A percentile compares a stretch with the other conserved stretches of the same genome.
These are phyloP conservation scores for Berkeleyomyces rouxiae DNA, from an alignment of 2,329 filamentous ascomycete species.

Conservation along the genomic window DNA sequence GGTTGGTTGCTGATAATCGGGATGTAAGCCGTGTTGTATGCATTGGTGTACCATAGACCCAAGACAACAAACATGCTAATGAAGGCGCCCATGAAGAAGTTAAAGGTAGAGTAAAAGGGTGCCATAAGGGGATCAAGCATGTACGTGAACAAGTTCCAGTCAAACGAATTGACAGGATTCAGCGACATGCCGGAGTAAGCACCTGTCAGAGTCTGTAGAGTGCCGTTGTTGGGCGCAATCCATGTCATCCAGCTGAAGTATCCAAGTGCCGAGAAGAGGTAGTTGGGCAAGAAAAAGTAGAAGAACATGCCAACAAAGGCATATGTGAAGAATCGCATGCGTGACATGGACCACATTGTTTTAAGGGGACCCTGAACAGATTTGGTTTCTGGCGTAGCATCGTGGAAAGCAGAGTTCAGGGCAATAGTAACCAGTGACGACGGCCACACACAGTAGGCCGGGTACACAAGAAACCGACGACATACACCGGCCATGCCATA, in stretches of 20 bases:
- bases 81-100: slow-evolving; percentile 42
- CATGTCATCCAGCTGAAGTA: slow-evolving; percentile 37
- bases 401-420: slow-evolving; percentile 32
- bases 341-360: slow-evolving; percentile 25
- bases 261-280: slow-evolving; percentile 30
- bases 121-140: slow-evolving; percentile 27
- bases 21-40: slow-evolving; percentile 39
- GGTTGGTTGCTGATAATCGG: slow-evolving; percentile 36
- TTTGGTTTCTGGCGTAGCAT: slow-evolving; percentile 20
- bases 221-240: slow-evolving; percentile 30
- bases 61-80: slow-evolving; percentile 37
- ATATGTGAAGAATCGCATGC: slow-evolving; percentile 30
- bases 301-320: slow-evolving; percentile 31
- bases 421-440: slow-evolving; percentile 33
- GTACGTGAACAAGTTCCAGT: slow-evolving; percentile 26
- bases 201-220: slow-evolving; percentile 24
- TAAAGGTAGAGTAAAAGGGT: slow-evolving; percentile 43
- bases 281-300: slow-evolving; percentile 38
- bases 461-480: slow-evolving; percentile 35
- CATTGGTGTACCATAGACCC: slow-evolving; percentile 41
- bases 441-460: slow-evolving; percentile 37
- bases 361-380: slow-evolving; percentile 22
- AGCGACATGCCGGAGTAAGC: slow-evolving; percentile 23
- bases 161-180: slow-evolving; percentile 26
- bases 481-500: slow-evolving; percentile 36